Base-by-base conservation (phyloP, 2,329 filamentous ascomycete species). In the Zalaria obscura region DNA sequence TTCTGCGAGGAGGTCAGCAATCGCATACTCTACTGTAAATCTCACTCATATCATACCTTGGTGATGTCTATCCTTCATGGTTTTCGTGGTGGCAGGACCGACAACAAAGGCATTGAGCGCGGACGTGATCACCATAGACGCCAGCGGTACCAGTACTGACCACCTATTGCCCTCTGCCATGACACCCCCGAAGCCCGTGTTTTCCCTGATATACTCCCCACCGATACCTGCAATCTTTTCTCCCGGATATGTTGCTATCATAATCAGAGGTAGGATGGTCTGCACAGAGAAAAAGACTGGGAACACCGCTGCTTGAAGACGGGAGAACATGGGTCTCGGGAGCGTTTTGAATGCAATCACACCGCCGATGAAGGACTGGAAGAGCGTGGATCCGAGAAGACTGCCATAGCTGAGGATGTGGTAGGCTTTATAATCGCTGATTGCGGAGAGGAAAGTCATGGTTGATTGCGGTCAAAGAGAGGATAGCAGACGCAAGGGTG, bases 201-300 rank as follows among this genome's bases (percentile, higher is more conserved):
- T 47, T 6, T 48, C 45, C 28, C 55, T 47, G 5, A 50, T 35
- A 5, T 43, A 49, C 27, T 42, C 40, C 11, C 46, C 48, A 34
- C 51, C 55, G 3, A 50, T 46, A 5, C 47, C 47, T 1, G 50
- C 48, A 9, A 56, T 29, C 41, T 51, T 55, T 36, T 70, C 71
- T n/a, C 75, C 78, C 4, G 87, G 87, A 56, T 85, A 89, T 4
- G 89, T 95, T 42, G 93, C 57, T 18, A 82, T 80, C 11, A 95
- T 67, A 25, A 84, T 55, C 10, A 80, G 60, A 0, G 91, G 85
- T 1, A 89, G 67, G 4, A 72, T 70, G 3, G 85, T 79, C 65
- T 96, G 89, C 43, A 96, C 67, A 36, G 75, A 69, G 60, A 96
- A 96, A 69, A 93, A 98, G 53, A 85, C 72, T 29, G 86, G 86